A percentile compares a stretch with the other conserved stretches of the same genome.
phyloP scores from a whole-genome alignment of 179 eudicot genomes.

The Sideroxylon spinosum region DNA sequence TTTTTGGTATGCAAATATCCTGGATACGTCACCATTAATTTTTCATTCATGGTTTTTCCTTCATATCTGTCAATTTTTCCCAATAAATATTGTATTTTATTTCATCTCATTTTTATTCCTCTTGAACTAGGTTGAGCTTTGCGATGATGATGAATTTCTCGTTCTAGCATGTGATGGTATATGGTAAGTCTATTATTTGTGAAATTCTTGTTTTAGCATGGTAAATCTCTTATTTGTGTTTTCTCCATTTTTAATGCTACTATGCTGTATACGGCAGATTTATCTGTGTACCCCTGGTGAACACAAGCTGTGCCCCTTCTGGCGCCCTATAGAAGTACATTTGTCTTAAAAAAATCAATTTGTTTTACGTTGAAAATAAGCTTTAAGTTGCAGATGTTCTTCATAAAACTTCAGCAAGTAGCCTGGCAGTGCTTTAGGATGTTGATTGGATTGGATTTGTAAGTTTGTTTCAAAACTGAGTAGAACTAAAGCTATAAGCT shows the following conservation, averaged over 20 bases:
- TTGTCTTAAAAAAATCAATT: neutral
- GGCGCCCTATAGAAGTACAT: too few species aligned
- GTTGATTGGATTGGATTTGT: neutral
- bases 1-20: neutral
- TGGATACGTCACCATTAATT: neutral
- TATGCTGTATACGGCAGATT: too few species aligned
- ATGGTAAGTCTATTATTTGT: slow-evolving; percentile 42
- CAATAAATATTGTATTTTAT: too few species aligned
- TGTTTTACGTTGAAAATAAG: neutral
- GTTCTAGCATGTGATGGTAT: slow-evolving; percentile 83
- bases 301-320: too few species aligned
- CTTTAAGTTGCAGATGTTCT: neutral
- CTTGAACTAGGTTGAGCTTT: slow-evolving; percentile 51
- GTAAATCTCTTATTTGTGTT: slow-evolving; percentile 1
- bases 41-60: neutral
- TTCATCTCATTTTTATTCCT: neutral
- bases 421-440: neutral
- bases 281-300: too few species aligned
- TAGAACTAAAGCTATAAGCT: neutral
- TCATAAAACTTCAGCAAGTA: neutral
- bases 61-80: neutral
- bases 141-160: slow-evolving; percentile 65
- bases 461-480: neutral
- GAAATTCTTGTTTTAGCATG: too few species aligned
- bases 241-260: neutral